phyloP scores from a whole-genome alignment of 2,329 filamentous ascomycete species.

The Colletotrichum truncatum region DNA sequence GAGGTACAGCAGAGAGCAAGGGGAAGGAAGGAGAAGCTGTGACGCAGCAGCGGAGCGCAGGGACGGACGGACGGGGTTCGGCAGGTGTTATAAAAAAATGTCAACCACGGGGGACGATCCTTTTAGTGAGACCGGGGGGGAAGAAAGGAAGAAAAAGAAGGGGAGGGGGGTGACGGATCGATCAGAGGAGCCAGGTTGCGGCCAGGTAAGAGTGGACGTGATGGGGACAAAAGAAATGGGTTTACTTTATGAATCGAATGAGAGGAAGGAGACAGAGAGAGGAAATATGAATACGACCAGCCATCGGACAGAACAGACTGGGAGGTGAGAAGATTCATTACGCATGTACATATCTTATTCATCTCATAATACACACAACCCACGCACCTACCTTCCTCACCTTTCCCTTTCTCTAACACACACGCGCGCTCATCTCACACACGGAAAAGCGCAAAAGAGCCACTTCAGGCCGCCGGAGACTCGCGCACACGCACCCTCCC shows the following conservation, averaged over 20 bases:
- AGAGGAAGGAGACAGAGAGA: background rate
- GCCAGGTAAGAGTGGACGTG: background rate
- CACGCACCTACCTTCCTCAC: background rate
- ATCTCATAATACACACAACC: constrained; percentile 1
- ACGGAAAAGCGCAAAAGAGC: background rate
- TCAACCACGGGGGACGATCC: constrained; percentile 30
- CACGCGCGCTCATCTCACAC: background rate
- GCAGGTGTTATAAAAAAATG: constrained; percentile 32
- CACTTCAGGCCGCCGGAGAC: background rate
- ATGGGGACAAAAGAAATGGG: constrained; percentile 15
- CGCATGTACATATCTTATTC: constrained; percentile 1
- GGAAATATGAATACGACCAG: background rate
- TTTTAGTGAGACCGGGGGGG: constrained; percentile 29
- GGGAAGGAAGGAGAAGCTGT: constrained; percentile 23
- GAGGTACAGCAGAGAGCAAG: constrained; percentile 5
- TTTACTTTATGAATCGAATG: constrained; percentile 13
- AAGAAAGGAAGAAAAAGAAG: constrained; percentile 13
- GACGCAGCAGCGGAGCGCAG: constrained; percentile 28
- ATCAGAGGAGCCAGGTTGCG: constrained; percentile 14
- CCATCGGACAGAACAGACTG: too few species aligned
- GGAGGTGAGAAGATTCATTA: background rate
- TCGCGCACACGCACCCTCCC: constrained; percentile 25
- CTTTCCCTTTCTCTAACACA: background rate
- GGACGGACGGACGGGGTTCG: constrained; percentile 28
- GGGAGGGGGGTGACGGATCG: constrained; percentile 16